These are phyloP conservation scores for Camillea tinctor DNA, from an alignment of 2,329 filamentous ascomycete genomes.

Conservation along the genomic window DNA sequence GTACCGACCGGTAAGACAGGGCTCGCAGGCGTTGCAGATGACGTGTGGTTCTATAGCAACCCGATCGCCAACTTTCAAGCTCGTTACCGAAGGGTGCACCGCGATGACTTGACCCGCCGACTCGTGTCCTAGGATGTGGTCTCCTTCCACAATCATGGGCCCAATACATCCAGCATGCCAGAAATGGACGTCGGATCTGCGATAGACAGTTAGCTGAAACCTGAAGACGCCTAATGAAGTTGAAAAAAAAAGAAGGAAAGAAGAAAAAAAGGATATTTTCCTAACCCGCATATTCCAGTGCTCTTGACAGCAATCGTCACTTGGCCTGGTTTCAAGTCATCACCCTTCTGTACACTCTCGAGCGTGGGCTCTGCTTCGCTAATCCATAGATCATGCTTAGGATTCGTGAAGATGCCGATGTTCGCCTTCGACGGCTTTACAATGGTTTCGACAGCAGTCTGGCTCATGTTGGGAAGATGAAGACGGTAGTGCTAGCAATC, in stretches of 20 bases:
- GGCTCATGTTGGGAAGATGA: constrained; percentile 24
- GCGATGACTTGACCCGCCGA: constrained; percentile 82
- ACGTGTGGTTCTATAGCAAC: constrained; percentile 94
- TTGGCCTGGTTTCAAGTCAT: constrained; percentile 73
- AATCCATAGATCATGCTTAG: constrained; percentile 87
- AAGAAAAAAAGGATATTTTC: constrained; percentile 8
- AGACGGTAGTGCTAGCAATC: not conserved
- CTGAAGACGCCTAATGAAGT: not conserved
- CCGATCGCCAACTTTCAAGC: constrained; percentile 80
- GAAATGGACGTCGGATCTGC: constrained; percentile 90
- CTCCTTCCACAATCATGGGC: constrained; percentile 86
- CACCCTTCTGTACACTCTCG: constrained; percentile 68
- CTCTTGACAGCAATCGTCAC: constrained; percentile 88
- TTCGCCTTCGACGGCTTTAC: constrained; percentile 69
- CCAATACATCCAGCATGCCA: constrained; percentile 96
- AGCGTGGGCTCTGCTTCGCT: constrained; percentile 72
- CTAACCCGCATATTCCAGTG: constrained; percentile 91
- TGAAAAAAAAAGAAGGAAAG: not conserved
- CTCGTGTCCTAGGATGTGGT: constrained; percentile 94
- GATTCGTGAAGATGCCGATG: constrained; percentile 95
- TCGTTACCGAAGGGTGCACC: constrained; percentile 74
- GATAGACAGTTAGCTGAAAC: constrained; percentile 14
- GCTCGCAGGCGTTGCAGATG: constrained; percentile 87
- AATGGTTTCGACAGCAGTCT: constrained; percentile 30
- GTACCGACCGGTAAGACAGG: constrained; percentile 88